Evolutionary conservation across 441 rosid species (phyloP).

Genomic region (Pelargonium exstipulatum): DNA sequence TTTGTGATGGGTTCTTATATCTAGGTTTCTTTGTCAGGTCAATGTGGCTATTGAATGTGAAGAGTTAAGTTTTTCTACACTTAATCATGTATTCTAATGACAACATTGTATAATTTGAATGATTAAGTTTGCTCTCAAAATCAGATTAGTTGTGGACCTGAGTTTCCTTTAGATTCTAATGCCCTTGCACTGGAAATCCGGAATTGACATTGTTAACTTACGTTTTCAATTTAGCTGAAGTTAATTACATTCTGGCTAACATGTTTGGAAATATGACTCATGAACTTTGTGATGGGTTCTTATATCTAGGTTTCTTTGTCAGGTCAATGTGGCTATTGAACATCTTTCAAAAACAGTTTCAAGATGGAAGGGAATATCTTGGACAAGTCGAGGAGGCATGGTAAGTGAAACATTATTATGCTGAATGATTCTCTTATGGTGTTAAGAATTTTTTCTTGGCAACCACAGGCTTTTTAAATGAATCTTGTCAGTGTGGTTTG

Average conservation of each 20-base stretch:
- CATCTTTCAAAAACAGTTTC: constrained; percentile 38
- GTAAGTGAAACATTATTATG: constrained; percentile 30
- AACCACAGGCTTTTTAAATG: constrained; percentile 8
- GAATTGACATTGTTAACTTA: not conserved
- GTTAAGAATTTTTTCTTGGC: not conserved
- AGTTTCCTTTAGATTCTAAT: not conserved
- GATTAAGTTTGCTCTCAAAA: not conserved
- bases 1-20: too few relatives aligned
- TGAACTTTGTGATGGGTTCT: not conserved
- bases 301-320: constrained; percentile 14
- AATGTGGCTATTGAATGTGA: too few relatives aligned
- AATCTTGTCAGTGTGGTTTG: not conserved
- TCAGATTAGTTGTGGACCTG: not conserved
- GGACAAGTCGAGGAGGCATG: constrained; percentile 77
- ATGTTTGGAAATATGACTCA: not conserved
- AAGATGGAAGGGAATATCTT: constrained; percentile 63
- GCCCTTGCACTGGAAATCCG: not conserved
- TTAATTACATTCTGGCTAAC: not conserved
- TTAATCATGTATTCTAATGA: too few relatives aligned
- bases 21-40: too few relatives aligned
- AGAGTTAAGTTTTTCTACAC: too few relatives aligned
- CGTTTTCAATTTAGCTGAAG: not conserved
- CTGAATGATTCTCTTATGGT: constrained; percentile 3
- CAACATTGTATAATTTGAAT: not conserved
- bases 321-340: constrained; percentile 50